Evolutionary conservation across 148 eudicot genomes (phyloP).

Genomic region (Amaranthus hypochondriacus): DNA sequence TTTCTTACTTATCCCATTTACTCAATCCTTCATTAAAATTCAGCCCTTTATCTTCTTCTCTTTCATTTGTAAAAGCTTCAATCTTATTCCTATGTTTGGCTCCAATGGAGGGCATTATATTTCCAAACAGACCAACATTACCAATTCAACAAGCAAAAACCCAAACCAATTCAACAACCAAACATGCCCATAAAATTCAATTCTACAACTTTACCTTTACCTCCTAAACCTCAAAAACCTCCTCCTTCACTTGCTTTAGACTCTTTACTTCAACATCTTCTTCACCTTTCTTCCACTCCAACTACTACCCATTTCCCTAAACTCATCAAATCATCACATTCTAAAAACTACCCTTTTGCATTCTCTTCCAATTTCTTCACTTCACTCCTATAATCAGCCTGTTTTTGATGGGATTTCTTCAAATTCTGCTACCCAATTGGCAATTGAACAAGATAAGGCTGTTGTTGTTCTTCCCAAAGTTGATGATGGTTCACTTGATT

Average conservation of each 20-base stretch:
- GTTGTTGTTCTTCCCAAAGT: constrained; percentile 9
- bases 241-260: constrained; percentile 52
- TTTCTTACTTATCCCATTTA: neutral
- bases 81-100: constrained; percentile 18
- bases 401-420: constrained; percentile 13
- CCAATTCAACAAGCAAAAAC: constrained; percentile 52
- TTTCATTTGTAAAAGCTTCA: neutral
- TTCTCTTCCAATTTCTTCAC: constrained; percentile 28
- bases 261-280: constrained; percentile 66
- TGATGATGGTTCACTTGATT: constrained; percentile 43
- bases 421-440: constrained; percentile 13
- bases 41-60: neutral
- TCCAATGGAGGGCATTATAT: constrained; percentile 60
- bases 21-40: constrained; percentile 6
- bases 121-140: constrained; percentile 62
- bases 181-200: constrained; percentile 46
- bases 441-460: constrained; percentile 9
- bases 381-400: constrained; percentile 24
- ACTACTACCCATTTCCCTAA: constrained; percentile 35
- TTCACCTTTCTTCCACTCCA: constrained; percentile 55
- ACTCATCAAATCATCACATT: constrained; percentile 28
- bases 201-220: constrained; percentile 45
- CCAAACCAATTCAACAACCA: constrained; percentile 37
- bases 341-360: constrained; percentile 34
- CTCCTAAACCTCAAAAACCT: constrained; percentile 42